Conservation (phyloP, 192 early-diverging fungal genomes). For the Paraglomus brasilianum region DNA sequence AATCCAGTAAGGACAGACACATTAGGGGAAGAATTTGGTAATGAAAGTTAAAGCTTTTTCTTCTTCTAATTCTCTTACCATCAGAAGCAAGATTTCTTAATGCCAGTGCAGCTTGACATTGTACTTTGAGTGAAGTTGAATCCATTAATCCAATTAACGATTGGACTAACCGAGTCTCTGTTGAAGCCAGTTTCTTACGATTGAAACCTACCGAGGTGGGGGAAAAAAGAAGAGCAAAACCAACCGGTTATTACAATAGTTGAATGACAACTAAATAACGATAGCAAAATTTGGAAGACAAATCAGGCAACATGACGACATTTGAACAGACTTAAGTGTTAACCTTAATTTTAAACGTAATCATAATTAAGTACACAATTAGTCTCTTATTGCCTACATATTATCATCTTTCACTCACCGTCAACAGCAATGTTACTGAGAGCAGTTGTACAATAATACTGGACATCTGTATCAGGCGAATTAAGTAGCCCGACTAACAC, state of each 20-base stretch:
- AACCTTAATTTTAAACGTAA: too few relatives aligned
- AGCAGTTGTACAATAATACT: constrained; percentile 89
- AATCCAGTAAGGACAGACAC: constrained; percentile 20
- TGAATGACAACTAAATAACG: too few relatives aligned
- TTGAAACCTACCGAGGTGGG: constrained; percentile 37
- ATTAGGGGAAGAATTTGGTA: neutral
- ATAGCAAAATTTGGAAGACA: too few relatives aligned
- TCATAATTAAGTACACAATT: neutral
- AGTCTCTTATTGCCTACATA: neutral
- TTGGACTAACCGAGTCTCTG: constrained; percentile 73
- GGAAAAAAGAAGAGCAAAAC: neutral
- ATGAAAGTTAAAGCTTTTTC: too few relatives aligned
- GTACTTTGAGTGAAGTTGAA: constrained; percentile 76
- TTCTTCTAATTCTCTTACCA: constrained; percentile 50
- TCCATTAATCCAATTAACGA: constrained; percentile 76
- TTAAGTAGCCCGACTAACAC: constrained; percentile 73
- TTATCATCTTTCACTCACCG: constrained; percentile 35
- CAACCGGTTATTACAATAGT: too few relatives aligned
- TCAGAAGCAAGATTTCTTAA: constrained; percentile 85
- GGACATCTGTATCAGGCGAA: constrained; percentile 79
- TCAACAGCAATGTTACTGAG: constrained; percentile 90
- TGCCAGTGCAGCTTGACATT: constrained; percentile 85
- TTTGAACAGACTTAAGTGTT: too few relatives aligned
- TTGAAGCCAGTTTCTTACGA: constrained; percentile 64
- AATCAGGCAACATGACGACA: too few relatives aligned